Evolutionary conservation across 805 yeast genomes (phyloP).

Genomic region (Yarrowia sp.): DNA sequence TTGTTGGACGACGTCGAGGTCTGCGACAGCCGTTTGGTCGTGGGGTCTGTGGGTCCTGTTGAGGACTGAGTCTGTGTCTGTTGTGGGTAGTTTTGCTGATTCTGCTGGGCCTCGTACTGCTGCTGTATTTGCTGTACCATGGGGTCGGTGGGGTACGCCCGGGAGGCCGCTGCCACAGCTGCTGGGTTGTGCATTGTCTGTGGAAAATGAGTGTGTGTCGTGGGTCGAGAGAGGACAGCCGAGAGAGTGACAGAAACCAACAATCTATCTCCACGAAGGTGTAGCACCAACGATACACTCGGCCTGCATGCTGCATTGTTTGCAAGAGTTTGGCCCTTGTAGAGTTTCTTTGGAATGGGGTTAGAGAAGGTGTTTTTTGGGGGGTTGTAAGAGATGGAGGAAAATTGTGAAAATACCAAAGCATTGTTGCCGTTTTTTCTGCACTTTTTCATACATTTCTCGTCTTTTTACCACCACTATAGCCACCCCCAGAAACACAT

Average conservation of each 20-base stretch:
- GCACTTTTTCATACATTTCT: neutral
- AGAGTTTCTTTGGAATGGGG: slow-evolving; percentile 28
- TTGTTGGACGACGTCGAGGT: slow-evolving; percentile 50
- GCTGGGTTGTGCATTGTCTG: slow-evolving; percentile 40
- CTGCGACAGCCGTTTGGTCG: slow-evolving; percentile 57
- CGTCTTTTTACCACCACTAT: too few species aligned
- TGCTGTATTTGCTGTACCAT: slow-evolving; percentile 24
- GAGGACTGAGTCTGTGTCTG: slow-evolving; percentile 4
- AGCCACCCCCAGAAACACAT: neutral
- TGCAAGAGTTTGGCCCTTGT: slow-evolving; percentile 10
- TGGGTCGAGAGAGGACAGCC: neutral
- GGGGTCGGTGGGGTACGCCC: slow-evolving; percentile 21
- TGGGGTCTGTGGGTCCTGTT: slow-evolving; percentile 42
- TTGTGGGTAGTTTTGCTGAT: slow-evolving; percentile 1
- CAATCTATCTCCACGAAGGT: slow-evolving; percentile 31
- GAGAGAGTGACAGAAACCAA: slow-evolving; percentile 3
- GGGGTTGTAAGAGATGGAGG: too few species aligned
- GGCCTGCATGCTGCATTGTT: slow-evolving; percentile 34
- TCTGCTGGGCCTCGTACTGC: slow-evolving; percentile 24
- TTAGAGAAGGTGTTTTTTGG: neutral
- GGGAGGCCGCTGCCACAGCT: slow-evolving; percentile 41
- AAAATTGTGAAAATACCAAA: neutral
- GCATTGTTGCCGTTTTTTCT: too few species aligned
- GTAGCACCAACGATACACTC: slow-evolving; percentile 28
- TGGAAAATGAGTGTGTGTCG: neutral